Evolutionary conservation across 352 stramenopile species (phyloP).

Genomic region (Phytopythium aichiense): DNA sequence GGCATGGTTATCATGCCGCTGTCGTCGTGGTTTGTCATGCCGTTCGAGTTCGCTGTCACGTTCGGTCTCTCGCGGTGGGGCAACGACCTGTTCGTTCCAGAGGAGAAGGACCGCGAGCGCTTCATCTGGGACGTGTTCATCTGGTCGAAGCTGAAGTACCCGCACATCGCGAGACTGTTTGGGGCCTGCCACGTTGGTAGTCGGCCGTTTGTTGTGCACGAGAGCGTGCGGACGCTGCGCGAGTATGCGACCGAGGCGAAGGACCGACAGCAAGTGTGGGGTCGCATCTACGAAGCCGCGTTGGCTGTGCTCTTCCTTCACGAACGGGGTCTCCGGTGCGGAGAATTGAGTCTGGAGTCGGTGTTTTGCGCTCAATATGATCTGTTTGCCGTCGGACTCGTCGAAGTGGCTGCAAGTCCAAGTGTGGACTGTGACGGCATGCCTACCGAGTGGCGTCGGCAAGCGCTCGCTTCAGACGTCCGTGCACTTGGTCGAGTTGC

Average conservation of each 20-base stretch:
- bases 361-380: slow-evolving; percentile 1
- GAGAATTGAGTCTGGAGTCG: not conserved
- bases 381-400: not conserved
- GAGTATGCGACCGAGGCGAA: not conserved
- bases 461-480: not conserved
- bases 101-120: not conserved
- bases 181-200: slow-evolving; percentile 24
- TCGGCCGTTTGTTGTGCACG: slow-evolving; percentile 20
- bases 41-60: slow-evolving; percentile 3
- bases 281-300: slow-evolving; percentile 20
- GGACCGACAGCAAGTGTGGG: slow-evolving; percentile 5
- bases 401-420: not conserved
- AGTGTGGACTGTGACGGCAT: not conserved
- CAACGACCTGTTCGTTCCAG: not conserved
- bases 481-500: not conserved
- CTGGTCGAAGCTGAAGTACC: slow-evolving; percentile 24
- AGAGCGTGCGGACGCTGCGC: slow-evolving; percentile 4
- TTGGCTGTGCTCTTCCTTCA: slow-evolving; percentile 26
- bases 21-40: not conserved
- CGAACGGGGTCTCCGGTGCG: slow-evolving; percentile 9
- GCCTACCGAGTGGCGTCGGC: not conserved
- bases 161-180: slow-evolving; percentile 24
- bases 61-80: not conserved
- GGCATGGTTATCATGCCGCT: slow-evolving; percentile 1
- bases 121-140: slow-evolving; percentile 3